phyloP scores from a whole-genome alignment of 2,329 filamentous ascomycete species.

The Penicillium hesseltinei region DNA sequence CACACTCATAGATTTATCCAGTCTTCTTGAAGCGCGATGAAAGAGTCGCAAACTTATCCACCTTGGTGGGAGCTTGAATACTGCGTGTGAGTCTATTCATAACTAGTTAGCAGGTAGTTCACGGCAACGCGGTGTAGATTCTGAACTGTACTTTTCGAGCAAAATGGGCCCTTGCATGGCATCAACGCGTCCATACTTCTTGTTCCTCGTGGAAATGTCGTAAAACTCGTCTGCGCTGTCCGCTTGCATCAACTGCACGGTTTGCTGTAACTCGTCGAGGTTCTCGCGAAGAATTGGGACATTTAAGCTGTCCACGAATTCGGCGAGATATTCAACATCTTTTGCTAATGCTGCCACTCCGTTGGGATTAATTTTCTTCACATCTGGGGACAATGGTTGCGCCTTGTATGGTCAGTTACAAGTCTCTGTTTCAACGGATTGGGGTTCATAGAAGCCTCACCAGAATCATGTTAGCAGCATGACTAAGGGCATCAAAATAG shows the following conservation, averaged over 20 bases:
- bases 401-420: conserved; percentile 51
- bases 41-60: conserved; percentile 67
- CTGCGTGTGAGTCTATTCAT: conserved; percentile 60
- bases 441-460: conserved; percentile 45
- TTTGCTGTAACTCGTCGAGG: conserved; percentile 90
- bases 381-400: conserved; percentile 72
- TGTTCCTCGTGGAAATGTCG: conserved; percentile 83
- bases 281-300: conserved; percentile 87
- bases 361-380: conserved; percentile 83
- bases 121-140: not conserved
- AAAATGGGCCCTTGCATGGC: conserved; percentile 82
- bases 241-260: conserved; percentile 77
- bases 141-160: conserved; percentile 74
- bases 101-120: conserved; percentile 18
- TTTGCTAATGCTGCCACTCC: conserved; percentile 76
- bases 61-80: conserved; percentile 58
- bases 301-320: conserved; percentile 83
- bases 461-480: conserved; percentile 82
- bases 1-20: conserved; percentile 29
- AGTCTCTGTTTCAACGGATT: not conserved
- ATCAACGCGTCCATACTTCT: conserved; percentile 91
- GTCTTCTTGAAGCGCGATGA: conserved; percentile 71
- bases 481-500: conserved; percentile 92
- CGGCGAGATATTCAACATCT: conserved; percentile 78
- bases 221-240: conserved; percentile 98